Evolutionary conservation across 176 grass and related monocot species (phyloP).

Genomic region (Thalia dealbata): DNA sequence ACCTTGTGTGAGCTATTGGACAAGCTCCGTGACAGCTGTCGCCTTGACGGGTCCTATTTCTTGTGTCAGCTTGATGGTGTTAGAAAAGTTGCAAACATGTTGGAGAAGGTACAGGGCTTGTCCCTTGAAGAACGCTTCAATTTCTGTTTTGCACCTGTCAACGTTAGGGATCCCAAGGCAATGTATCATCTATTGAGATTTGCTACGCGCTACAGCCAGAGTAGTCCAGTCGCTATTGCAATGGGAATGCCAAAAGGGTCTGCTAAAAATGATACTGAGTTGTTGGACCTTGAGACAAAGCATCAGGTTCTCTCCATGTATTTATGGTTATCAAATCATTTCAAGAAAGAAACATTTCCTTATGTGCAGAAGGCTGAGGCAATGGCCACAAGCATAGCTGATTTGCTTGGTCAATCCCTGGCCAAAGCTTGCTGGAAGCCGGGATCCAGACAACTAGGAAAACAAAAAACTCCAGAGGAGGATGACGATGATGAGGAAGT

Average conservation of each 20-base stretch:
- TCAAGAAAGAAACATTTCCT: slow-evolving; percentile 73
- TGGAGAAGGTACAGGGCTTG: slow-evolving; percentile 64
- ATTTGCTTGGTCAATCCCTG: slow-evolving; percentile 73
- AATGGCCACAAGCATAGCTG: slow-evolving; percentile 70
- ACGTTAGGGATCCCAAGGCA: slow-evolving; percentile 93
- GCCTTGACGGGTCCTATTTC: slow-evolving; percentile 65
- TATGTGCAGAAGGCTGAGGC: slow-evolving; percentile 65
- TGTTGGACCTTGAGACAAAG: slow-evolving; percentile 92
- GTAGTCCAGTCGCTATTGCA: slow-evolving; percentile 60
- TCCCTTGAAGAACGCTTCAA: slow-evolving; percentile 83
- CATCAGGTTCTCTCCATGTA: slow-evolving; percentile 96
- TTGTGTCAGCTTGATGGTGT: slow-evolving; percentile 65
- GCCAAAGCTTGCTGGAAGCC: slow-evolving; percentile 78
- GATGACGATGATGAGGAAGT: slow-evolving; percentile 21
- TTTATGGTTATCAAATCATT: slow-evolving; percentile 83
- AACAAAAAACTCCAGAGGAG: slow-evolving; percentile 19
- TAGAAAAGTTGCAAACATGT: slow-evolving; percentile 95
- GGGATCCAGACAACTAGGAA: slow-evolving; percentile 59
- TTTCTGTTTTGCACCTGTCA: slow-evolving; percentile 86
- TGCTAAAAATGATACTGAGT: slow-evolving; percentile 77
- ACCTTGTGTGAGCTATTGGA: slow-evolving; percentile 58
- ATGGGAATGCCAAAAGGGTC: slow-evolving; percentile 82
- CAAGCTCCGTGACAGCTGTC: slow-evolving; percentile 75
- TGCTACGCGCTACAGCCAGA: slow-evolving; percentile 63
- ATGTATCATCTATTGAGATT: slow-evolving; percentile 94